Percentiles rank a stretch among this genome's conserved stretches.
Conservation (phyloP, 2,329 filamentous ascomycete species). For the Fusarium redolens region DNA sequence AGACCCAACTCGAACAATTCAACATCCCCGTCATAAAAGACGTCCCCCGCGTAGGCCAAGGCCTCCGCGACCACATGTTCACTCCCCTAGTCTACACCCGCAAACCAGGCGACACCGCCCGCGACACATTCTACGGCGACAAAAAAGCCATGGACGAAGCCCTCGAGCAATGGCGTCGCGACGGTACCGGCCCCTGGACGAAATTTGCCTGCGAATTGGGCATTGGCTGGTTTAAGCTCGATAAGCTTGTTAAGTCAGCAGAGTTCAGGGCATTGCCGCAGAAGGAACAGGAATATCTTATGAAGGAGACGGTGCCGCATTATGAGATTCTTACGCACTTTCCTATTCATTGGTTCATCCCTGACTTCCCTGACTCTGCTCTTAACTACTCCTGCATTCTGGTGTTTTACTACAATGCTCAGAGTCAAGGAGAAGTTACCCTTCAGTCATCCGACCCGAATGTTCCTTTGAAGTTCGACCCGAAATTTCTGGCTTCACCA, state of each 20-base stretch:
- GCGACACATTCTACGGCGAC: slow-evolving; percentile 59
- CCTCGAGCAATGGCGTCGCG: slow-evolving; percentile 59
- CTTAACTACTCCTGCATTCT: slow-evolving; percentile 58
- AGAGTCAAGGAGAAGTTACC: slow-evolving; percentile 62
- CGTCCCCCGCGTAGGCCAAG: slow-evolving; percentile 53
- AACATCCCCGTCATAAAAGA: slow-evolving; percentile 44
- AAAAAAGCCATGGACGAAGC: slow-evolving; percentile 56
- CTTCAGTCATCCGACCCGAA: slow-evolving; percentile 64
- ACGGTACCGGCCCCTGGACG: slow-evolving; percentile 55
- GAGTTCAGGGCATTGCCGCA: slow-evolving; percentile 64
- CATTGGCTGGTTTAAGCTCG: slow-evolving; percentile 59
- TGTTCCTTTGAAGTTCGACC: slow-evolving; percentile 63
- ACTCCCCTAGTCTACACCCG: slow-evolving; percentile 53
- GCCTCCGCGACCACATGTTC: slow-evolving; percentile 56
- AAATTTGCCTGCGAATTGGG: slow-evolving; percentile 53
- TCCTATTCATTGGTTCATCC: slow-evolving; percentile 56
- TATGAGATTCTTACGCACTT: slow-evolving; percentile 65
- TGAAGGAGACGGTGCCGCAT: slow-evolving; percentile 63
- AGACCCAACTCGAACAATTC: slow-evolving; percentile 23
- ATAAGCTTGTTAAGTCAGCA: slow-evolving; percentile 51
- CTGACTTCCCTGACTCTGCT: slow-evolving; percentile 49
- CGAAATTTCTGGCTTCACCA: slow-evolving; percentile 63
- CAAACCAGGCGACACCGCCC: slow-evolving; percentile 55
- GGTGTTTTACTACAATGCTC: slow-evolving; percentile 64
- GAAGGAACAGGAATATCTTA: slow-evolving; percentile 57